Base-by-base conservation (phyloP, 805 yeast species). In the Sugiyamaella boreocaroliniensis region DNA sequence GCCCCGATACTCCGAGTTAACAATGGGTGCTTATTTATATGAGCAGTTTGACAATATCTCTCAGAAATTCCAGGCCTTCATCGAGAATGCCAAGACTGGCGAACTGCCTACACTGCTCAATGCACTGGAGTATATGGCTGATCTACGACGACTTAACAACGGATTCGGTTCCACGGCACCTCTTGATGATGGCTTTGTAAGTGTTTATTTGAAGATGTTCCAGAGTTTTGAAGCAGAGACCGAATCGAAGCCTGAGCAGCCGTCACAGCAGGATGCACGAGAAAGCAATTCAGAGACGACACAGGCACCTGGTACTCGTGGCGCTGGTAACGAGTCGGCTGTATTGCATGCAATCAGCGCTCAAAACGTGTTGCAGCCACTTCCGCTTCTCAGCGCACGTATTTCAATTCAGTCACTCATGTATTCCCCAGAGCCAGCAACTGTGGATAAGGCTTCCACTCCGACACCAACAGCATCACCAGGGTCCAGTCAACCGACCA, bases 141-240 rank as follows among this genome's bases (percentile, higher is more conserved):
- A 84, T 48, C 73, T 86, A 60, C 75, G 87, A 56, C 77, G 84
- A 54, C 75, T 85, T 68, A 87, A 89, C 55, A 86, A 84, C 64
- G 95, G 95, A 0, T 83, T 83, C 65, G 92, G 89, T 0, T 81
- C 93, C 2, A 85, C 93, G 0, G 65, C 66, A 1, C 80, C 88
- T 0, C 78, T 86, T 51, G 96, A 87, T 65, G 93, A 87, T 56
- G 78, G 87, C 0, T 79, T 79, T 55, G 81, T 82, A 37, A 76
- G 83, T 7, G 64, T 85, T 0, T 88, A 75, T 60, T 67, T 87
- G 61, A 72, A 71, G 50, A 63, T 85, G 8, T 84, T 57, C 48
- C 45, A 49, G 32, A 54, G 53, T 15, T 52, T 48, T 22, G 29
- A 37, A 12, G 43, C 18, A n/a, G 37, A 40, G 37, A 20, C 20